Percentiles rank a stretch among this genome's conserved stretches.
Evolutionary conservation across 208 protist genomes (phyloP).

Genomic region (Crithidia bombi): DNA sequence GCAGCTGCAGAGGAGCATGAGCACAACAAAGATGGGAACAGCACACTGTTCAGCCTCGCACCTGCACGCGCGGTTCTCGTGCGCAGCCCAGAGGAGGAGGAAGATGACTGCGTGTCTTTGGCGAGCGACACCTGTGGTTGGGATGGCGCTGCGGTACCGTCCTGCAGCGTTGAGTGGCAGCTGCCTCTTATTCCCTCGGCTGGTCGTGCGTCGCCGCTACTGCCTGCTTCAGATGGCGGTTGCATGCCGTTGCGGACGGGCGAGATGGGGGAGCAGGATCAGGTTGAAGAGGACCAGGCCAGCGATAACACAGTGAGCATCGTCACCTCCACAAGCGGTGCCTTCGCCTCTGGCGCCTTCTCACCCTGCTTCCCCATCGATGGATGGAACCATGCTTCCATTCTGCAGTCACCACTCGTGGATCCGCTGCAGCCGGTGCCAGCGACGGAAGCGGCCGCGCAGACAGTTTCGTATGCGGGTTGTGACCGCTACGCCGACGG

Average conservation of each 20-base stretch:
- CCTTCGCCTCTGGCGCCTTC: background rate
- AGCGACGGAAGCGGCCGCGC: background rate
- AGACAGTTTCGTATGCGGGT: background rate
- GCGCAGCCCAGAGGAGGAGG: background rate
- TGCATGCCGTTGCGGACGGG: conserved; percentile 1
- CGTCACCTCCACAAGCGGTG: background rate
- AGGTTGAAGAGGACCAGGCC: background rate
- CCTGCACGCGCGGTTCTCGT: background rate
- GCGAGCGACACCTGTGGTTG: background rate
- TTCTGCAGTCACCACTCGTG: conserved; percentile 9
- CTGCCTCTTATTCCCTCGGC: background rate
- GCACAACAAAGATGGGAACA: background rate
- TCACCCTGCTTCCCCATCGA: conserved; percentile 5
- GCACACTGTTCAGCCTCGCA: background rate
- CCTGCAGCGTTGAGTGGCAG: too few species aligned
- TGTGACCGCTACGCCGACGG: background rate
- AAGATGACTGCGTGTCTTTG: background rate
- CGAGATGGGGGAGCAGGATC: background rate
- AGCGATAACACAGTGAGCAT: background rate
- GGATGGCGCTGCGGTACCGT: background rate
- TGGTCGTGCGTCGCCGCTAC: background rate
- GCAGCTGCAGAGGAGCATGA: background rate
- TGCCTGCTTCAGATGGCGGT: background rate
- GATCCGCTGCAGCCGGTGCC: background rate
- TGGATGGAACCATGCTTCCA: background rate